phyloP scores from a whole-genome alignment of 202 grass and related monocot genomes.

The Carex arenaria region DNA sequence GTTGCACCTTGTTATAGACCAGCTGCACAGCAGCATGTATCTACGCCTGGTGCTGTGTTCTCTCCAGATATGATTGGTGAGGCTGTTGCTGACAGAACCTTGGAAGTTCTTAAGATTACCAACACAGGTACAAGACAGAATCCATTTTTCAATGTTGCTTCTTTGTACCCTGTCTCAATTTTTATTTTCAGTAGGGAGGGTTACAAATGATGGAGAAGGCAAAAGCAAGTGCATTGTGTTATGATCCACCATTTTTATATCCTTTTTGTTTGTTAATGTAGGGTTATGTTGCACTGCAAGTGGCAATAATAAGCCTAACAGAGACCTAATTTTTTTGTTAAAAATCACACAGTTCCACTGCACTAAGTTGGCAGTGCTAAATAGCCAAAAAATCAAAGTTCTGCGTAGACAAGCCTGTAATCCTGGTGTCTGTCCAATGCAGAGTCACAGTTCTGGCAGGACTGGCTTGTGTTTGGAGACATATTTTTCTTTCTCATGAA shows the following conservation, averaged over 20 bases:
- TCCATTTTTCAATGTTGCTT: not conserved
- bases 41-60: constrained; percentile 95
- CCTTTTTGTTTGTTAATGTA: not conserved
- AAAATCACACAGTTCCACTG: not conserved
- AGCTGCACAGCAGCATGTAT: constrained; percentile 51
- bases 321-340: not conserved
- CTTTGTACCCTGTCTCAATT: not conserved
- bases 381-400: not conserved
- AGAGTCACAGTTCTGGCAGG: constrained; percentile 92
- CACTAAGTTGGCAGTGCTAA: not conserved
- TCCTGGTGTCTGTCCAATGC: constrained; percentile 26
- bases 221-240: not conserved
- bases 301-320: not conserved
- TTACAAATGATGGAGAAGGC: not conserved
- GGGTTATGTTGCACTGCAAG: not conserved
- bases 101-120: constrained; percentile 80
- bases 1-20: constrained; percentile 93
- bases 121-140: constrained; percentile 49
- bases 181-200: not conserved
- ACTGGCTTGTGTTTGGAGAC: constrained; percentile 95
- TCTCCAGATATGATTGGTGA: constrained; percentile 96
- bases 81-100: constrained; percentile 90
- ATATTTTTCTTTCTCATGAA: constrained; percentile 99
- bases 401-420: not conserved
- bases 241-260: not conserved